phyloP scores from a whole-genome alignment of 805 yeast genomes.

The Sugiyamaella smithiae region DNA sequence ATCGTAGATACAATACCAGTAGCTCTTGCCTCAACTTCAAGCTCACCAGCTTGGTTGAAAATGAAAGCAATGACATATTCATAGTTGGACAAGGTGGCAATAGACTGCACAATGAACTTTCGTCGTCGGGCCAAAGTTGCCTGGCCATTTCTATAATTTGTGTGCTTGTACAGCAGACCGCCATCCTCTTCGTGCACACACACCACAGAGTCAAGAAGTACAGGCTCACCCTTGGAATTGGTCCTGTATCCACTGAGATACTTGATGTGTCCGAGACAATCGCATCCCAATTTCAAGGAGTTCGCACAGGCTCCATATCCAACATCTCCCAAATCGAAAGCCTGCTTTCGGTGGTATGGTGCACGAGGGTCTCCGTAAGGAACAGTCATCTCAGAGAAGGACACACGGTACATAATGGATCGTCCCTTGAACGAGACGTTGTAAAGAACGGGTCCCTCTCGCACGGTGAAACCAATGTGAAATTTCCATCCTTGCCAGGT shows the following conservation, averaged over 20 bases:
- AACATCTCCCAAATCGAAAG: slow-evolving; percentile 82
- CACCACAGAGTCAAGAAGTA: slow-evolving; percentile 70
- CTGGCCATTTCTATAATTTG: slow-evolving; percentile 79
- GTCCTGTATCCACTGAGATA: slow-evolving; percentile 77
- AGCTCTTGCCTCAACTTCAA: slow-evolving; percentile 72
- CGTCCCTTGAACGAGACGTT: slow-evolving; percentile 73
- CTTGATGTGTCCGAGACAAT: slow-evolving; percentile 82
- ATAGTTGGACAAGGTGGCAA: slow-evolving; percentile 83
- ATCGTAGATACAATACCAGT: slow-evolving; percentile 82
- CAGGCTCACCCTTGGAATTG: slow-evolving; percentile 63
- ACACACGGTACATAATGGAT: slow-evolving; percentile 75
- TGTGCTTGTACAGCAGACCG: slow-evolving; percentile 74
- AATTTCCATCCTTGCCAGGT: slow-evolving; percentile 75
- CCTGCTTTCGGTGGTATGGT: slow-evolving; percentile 84
- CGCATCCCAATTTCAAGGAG: slow-evolving; percentile 75
- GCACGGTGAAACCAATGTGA: slow-evolving; percentile 80
- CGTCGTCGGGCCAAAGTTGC: slow-evolving; percentile 76
- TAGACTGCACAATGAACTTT: slow-evolving; percentile 69
- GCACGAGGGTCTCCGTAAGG: slow-evolving; percentile 78
- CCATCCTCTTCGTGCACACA: slow-evolving; percentile 88
- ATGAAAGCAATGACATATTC: slow-evolving; percentile 84
- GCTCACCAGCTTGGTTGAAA: slow-evolving; percentile 80
- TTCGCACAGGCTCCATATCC: slow-evolving; percentile 87
- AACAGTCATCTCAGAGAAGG: slow-evolving; percentile 79
- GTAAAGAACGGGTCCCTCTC: slow-evolving; percentile 79